Conservation (phyloP, 371 early-diverging fungal species). For the Enterospora canceri region DNA sequence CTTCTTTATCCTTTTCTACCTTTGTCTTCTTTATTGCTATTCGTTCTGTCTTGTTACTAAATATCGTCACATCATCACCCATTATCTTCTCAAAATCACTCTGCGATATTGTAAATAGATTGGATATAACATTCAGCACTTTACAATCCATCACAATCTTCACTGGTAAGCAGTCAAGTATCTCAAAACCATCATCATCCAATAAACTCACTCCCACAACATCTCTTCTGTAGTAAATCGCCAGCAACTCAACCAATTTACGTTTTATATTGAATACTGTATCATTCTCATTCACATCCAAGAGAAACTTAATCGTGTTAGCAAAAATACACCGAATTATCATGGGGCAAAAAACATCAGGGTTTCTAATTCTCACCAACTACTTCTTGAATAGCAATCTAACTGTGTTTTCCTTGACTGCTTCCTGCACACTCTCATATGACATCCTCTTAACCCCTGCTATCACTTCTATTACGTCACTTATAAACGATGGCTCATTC, state of each 20-base stretch:
- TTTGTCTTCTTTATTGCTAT: too few relatives aligned
- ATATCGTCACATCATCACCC: too few relatives aligned
- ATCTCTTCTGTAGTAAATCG: neutral
- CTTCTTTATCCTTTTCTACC: neutral
- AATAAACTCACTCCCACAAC: neutral
- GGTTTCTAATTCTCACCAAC: too few relatives aligned
- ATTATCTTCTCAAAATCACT: too few relatives aligned
- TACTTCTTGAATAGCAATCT: too few relatives aligned
- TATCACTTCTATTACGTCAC: conserved; percentile 45
- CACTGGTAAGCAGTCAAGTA: conserved; percentile 9
- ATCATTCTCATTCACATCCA: neutral
- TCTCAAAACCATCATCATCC: conserved; percentile 11
- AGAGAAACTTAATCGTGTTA: conserved; percentile 5
- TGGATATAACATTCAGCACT: conserved; percentile 1
- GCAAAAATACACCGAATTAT: neutral
- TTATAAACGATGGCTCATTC: conserved; percentile 51
- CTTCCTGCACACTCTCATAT: conserved; percentile 8
- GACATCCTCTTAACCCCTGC: conserved; percentile 37
- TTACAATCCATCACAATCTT: conserved; percentile 7
- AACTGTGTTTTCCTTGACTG: conserved; percentile 23
- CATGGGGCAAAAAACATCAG: too few relatives aligned
- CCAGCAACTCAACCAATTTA: neutral
- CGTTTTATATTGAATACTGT: neutral
- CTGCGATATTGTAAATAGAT: too few relatives aligned
- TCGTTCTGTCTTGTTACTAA: too few relatives aligned